Base-by-base conservation (phyloP, 73 alveolate species). In the Paraurostyla sp. region DNA sequence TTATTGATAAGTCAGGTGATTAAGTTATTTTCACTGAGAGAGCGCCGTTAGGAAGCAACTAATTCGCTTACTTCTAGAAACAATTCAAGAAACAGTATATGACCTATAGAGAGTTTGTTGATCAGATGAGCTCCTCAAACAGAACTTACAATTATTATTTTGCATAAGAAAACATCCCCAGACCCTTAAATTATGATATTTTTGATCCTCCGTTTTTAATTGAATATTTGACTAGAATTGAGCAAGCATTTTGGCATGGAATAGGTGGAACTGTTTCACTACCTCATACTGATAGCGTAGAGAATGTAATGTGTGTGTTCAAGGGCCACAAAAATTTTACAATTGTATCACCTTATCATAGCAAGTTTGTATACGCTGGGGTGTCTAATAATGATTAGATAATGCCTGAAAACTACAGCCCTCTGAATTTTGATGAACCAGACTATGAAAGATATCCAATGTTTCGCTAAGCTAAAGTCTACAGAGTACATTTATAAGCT, bases 231-330 rank as follows among this genome's bases (percentile, higher is more conserved):
- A 46, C 2, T 7, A 6, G 25, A 11, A 20, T 30, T 22, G 65
- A 81, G 0, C 36, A 22, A 0, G 65, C 81, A 15, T 41, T 27
- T 78, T 85, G 92, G 96, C 92, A 88, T 22, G 96, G 93, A 23
- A 57, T 50, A n/a, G n/a, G n/a, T 11, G 91, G 88, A 4, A 91
- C 96, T 0, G 92, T 85, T 38, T 27, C 91, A 16, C 63, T 84
- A 7, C 96, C 96, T 25, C 96, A 91, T 59, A 84, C 93, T 2
- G 96, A 91, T 52, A 78, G 76, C n/a, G 56, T 63, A 33, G 96
- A 91, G 20, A 91, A 91, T 65, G 23, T 91, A 41, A 40, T 91
- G 69, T 91, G 96, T 73, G 83, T 85, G 48, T 54, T 83, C n/a
- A 29, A 63, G 20, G 96, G 96, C 48, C 27, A 59, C 25, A 91